Evolutionary conservation across 2,329 filamentous ascomycete genomes (phyloP).

Genomic region (Colletotrichum musae): DNA sequence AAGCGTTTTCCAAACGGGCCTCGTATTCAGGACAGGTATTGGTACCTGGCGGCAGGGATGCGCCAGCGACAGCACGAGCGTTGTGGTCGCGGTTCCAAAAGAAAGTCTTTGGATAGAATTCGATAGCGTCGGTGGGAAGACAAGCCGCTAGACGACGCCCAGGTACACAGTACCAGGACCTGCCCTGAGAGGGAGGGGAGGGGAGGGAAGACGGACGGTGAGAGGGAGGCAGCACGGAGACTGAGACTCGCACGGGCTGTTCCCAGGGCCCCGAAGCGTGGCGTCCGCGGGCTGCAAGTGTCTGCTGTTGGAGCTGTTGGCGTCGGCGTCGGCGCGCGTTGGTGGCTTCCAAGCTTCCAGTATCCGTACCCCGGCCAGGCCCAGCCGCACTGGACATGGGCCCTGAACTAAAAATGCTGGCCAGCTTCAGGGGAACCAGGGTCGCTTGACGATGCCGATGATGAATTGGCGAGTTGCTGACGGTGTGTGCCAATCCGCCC

Average conservation of each 20-base stretch:
- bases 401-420: conserved; percentile 24
- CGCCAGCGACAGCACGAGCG: conserved; percentile 25
- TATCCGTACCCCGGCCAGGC: conserved; percentile 3
- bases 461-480: conserved; percentile 36
- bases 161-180: conserved; percentile 23
- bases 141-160: conserved; percentile 34
- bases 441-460: conserved; percentile 24
- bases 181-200: too few relatives aligned
- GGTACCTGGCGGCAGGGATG: conserved; percentile 41
- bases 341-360: background rate
- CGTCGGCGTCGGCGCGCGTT: conserved; percentile 10
- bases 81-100: conserved; percentile 21
- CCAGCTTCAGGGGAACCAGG: conserved; percentile 36
- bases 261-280: conserved; percentile 7
- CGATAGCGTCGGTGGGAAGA: conserved; percentile 36
- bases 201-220: too few relatives aligned
- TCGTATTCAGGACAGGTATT: conserved; percentile 42
- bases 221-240: background rate
- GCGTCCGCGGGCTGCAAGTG: background rate
- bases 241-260: conserved; percentile 20
- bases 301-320: background rate
- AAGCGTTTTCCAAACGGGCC: conserved; percentile 31
- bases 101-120: conserved; percentile 35
- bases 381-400: conserved; percentile 37
- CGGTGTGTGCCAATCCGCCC: conserved; percentile 28